Evolutionary conservation across 1,139 yeast species (phyloP), one percentile per base, ranked within the genome.

Genomic region (Sugiyamaella xylanicola): DNA sequence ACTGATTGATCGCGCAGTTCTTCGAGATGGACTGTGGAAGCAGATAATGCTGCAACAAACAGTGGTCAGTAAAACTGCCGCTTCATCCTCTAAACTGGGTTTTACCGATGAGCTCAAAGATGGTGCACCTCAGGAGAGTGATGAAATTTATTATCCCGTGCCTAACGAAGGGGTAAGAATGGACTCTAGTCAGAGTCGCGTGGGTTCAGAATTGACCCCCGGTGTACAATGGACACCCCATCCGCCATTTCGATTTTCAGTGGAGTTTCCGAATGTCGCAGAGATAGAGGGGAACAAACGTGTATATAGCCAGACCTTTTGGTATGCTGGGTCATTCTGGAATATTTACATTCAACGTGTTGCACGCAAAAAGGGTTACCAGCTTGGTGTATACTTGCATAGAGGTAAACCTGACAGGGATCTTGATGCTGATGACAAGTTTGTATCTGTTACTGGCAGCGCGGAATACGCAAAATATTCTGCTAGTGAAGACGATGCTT

Each of bases 271-370:
- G 11, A 75, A 78, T 52, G 75, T 80, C 2, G 72, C 77, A 2
- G 72, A 73, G 15, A 67, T 80, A n/a, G 68, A 71, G 19, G 73
- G 76, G 2, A 80, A 74, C 17, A 75, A 74, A 59, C 68, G 83
- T 45, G 77, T 78, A 1, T 80, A 80, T 61, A 77, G 81, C 7
- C 74, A 77, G 54, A 76, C 81, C 0, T 71, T 78, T 45, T 80
- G 84, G 82, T 80, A 80, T 60, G 83, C 83, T 9, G 85, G 85
- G 0, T 79, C 83, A 13, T 78, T 76, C 61, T 81, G 85, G 85
- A 79, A 78, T 60, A 66, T 81, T 11, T 81, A 81, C 62, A 70
- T 79, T 37, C 83, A 80, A 57, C 79, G 77, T 57, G 74, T 76
- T 36, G 67, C 71, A 41, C 70, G 72, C 35, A 77, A 76, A 51